These are phyloP conservation scores for Boletus hoseneyae DNA, from an alignment of 1,284 basidiomycete species.

Conservation along the genomic window DNA sequence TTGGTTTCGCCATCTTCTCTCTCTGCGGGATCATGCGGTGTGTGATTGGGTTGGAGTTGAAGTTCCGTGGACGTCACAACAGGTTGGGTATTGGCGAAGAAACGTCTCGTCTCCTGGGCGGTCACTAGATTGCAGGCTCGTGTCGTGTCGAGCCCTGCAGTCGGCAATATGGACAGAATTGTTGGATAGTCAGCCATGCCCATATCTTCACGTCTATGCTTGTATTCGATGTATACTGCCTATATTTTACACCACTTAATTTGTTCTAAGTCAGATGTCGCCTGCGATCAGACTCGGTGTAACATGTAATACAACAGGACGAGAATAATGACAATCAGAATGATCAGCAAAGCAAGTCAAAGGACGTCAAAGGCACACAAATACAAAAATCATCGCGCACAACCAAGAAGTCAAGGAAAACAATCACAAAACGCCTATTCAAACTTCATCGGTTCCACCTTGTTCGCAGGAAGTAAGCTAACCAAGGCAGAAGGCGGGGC, in stretches of 20 bases:
- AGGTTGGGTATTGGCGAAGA: slow-evolving; percentile 33
- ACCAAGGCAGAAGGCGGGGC: slow-evolving; percentile 16
- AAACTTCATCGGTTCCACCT: slow-evolving; percentile 27
- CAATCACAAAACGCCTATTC: slow-evolving; percentile 15
- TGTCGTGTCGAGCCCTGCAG: too few relatives aligned
- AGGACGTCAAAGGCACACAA: slow-evolving; percentile 4
- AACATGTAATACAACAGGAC: slow-evolving; percentile 20
- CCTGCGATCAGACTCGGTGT: slow-evolving; percentile 8
- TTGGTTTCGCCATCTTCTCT: slow-evolving; percentile 84
- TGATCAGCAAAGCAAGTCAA: slow-evolving; percentile 13
- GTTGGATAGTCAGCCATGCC: slow-evolving; percentile 6
- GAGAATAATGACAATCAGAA: slow-evolving; percentile 6
- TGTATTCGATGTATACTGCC: slow-evolving; percentile 5
- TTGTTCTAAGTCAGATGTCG: slow-evolving; percentile 7
- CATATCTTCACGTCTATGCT: slow-evolving; percentile 10
- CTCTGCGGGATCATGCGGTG: slow-evolving; percentile 84
- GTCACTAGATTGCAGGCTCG: slow-evolving; percentile 15
- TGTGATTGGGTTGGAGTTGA: slow-evolving; percentile 47
- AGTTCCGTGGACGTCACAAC: slow-evolving; percentile 34
- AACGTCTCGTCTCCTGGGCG: slow-evolving; percentile 33
- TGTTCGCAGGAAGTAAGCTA: slow-evolving; percentile 24
- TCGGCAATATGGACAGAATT: background rate
- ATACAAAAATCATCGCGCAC: slow-evolving; percentile 8
- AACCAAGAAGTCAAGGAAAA: slow-evolving; percentile 7
- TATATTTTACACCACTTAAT: slow-evolving; percentile 21